Evolutionary conservation across 164 flowering plant genomes (phyloP).

Genomic region (grape (Vitis vinifera)): ASM3070453v1 NC_081819.1:16851001-16851500

Average conservation of each 20-base stretch:
- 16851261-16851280: conserved; percentile 40
- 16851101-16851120: conserved; percentile 60
- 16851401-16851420: conserved; percentile 21
- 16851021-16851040: conserved; percentile 61
- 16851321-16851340: conserved; percentile 59
- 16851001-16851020: conserved; percentile 56
- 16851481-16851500: conserved; percentile 17
- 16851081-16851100: conserved; percentile 40
- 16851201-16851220: conserved; percentile 43
- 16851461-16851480: conserved; percentile 58
- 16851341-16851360: conserved; percentile 73
- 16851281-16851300: conserved; percentile 64
- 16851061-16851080: conserved; percentile 20
- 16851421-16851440: conserved; percentile 59
- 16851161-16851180: conserved; percentile 65
- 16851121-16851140: conserved; percentile 32
- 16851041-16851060: conserved; percentile 61
- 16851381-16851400: conserved; percentile 44
- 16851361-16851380: conserved; percentile 82
- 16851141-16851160: conserved; percentile 36
- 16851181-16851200: conserved; percentile 62
- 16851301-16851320: conserved; percentile 47
- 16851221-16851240: conserved; percentile 62
- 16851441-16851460: conserved; percentile 78
- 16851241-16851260: conserved; percentile 62